Conservation (phyloP, 1,139 yeast species). For the Hyphopichia khmerensis region DNA sequence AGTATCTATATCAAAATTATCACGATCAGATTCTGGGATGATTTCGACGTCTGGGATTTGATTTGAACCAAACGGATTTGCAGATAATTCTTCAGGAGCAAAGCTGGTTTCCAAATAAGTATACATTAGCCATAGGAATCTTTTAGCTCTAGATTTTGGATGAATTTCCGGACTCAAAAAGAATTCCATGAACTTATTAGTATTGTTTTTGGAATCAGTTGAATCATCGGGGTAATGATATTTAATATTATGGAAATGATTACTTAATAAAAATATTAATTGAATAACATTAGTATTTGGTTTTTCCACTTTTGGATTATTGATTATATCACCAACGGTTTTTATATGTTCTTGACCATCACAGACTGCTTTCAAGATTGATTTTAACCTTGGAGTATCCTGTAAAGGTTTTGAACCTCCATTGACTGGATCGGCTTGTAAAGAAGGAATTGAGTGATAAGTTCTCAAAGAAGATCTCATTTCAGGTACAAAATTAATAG, state of each 20-base stretch:
- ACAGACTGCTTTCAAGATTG: constrained; percentile 79
- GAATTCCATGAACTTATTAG: constrained; percentile 56
- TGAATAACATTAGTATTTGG: constrained; percentile 67
- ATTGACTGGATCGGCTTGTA: constrained; percentile 64
- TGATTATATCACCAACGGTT: constrained; percentile 49
- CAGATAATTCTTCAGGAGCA: constrained; percentile 47
- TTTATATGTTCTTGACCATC: constrained; percentile 41
- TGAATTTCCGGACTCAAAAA: constrained; percentile 53
- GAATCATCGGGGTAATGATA: constrained; percentile 22
- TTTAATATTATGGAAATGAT: constrained; percentile 53
- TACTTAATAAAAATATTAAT: constrained; percentile 70
- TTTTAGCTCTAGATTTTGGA: constrained; percentile 64
- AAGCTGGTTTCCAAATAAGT: constrained; percentile 75
- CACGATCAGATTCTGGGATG: constrained; percentile 37
- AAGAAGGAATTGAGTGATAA: constrained; percentile 87
- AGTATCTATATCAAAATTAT: constrained; percentile 64
- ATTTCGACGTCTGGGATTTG: constrained; percentile 50
- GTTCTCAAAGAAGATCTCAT: constrained; percentile 93
- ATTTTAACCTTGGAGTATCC: constrained; percentile 91
- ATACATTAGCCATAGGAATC: constrained; percentile 83
- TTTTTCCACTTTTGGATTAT: constrained; percentile 26
- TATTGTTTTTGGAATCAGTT: constrained; percentile 13
- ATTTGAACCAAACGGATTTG: constrained; percentile 65
- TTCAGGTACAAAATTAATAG: constrained; percentile 93
- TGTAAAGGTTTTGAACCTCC: constrained; percentile 72